Conservation (phyloP, 768 basidiomycete species). For the Mycena rosella region DNA sequence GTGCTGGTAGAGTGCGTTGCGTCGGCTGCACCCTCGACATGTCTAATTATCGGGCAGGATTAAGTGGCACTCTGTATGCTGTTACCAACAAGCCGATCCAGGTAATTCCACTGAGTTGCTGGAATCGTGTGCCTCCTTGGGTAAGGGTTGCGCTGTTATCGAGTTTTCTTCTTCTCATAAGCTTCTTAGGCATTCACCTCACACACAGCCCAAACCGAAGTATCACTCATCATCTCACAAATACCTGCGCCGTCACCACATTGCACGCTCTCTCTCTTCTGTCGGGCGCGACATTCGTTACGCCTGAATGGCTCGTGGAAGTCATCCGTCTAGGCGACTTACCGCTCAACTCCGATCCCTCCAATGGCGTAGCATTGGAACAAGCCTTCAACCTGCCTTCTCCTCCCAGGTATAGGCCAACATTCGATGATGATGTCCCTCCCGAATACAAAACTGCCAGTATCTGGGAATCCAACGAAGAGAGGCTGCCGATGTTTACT, state of each 20-base stretch:
- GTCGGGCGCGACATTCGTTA: slow-evolving; percentile 70
- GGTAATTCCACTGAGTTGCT: slow-evolving; percentile 52
- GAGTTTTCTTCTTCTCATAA: too few species aligned
- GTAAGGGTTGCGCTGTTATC: slow-evolving; percentile 49
- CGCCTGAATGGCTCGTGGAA: slow-evolving; percentile 75
- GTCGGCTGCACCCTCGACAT: not conserved
- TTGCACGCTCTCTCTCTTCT: slow-evolving; percentile 70
- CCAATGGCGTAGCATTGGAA: slow-evolving; percentile 60
- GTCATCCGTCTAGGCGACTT: slow-evolving; percentile 64
- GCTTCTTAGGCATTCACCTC: slow-evolving; percentile 65
- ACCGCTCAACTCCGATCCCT: slow-evolving; percentile 47
- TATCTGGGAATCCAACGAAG: slow-evolving; percentile 79
- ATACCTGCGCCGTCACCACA: slow-evolving; percentile 63
- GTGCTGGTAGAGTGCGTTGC: slow-evolving; percentile 60
- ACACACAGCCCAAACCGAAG: slow-evolving; percentile 57
- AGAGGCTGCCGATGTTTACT: slow-evolving; percentile 66
- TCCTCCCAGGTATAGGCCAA: slow-evolving; percentile 69
- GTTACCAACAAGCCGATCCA: slow-evolving; percentile 55
- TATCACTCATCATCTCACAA: slow-evolving; percentile 75
- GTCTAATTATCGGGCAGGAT: slow-evolving; percentile 50
- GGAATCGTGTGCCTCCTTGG: slow-evolving; percentile 64
- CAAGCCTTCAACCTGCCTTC: slow-evolving; percentile 62
- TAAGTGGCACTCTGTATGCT: slow-evolving; percentile 64
- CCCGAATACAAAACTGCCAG: slow-evolving; percentile 62
- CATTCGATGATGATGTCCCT: slow-evolving; percentile 64